phyloP scores from a whole-genome alignment of 2,329 filamentous ascomycete genomes.

The Graphium sp. region DNA sequence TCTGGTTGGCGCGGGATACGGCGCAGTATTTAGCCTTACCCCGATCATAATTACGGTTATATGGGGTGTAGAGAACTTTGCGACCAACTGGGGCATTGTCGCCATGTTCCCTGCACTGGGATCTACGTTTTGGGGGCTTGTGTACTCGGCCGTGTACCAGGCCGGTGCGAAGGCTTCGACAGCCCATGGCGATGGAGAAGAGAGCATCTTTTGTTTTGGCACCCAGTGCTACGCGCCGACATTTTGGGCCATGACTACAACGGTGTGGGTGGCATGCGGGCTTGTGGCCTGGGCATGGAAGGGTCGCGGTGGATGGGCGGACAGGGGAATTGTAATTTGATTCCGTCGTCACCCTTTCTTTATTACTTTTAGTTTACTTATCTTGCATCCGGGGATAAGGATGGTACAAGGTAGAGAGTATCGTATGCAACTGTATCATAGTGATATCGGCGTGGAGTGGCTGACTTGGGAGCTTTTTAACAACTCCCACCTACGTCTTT shows the following conservation, averaged over 20 bases:
- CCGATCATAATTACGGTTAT: constrained; percentile 93
- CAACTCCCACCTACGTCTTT: no score
- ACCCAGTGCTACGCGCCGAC: constrained; percentile 62
- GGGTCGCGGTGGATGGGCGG: constrained; percentile 57
- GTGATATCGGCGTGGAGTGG: neutral
- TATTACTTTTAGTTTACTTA: neutral
- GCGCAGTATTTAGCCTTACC: constrained; percentile 74
- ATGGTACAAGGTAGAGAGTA: no score
- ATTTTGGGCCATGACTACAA: constrained; percentile 74
- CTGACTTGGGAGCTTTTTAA: constrained; percentile 2
- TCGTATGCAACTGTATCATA: constrained; percentile 1
- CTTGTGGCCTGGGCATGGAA: constrained; percentile 71
- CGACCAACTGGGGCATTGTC: constrained; percentile 93
- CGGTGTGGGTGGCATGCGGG: constrained; percentile 60
- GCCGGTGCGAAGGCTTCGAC: constrained; percentile 33
- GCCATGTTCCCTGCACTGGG: constrained; percentile 81
- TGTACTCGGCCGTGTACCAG: constrained; percentile 77
- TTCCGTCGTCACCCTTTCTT: no score
- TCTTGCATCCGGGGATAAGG: constrained; percentile 1
- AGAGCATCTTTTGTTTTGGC: constrained; percentile 60
- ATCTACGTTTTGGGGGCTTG: constrained; percentile 73
- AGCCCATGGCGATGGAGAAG: constrained; percentile 14
- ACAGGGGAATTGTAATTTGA: constrained; percentile 52
- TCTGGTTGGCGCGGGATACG: constrained; percentile 79
- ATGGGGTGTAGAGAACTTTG: constrained; percentile 97